Base-by-base conservation (phyloP, 352 stramenopile species). In the Phytophthora niederhauseri region DNA sequence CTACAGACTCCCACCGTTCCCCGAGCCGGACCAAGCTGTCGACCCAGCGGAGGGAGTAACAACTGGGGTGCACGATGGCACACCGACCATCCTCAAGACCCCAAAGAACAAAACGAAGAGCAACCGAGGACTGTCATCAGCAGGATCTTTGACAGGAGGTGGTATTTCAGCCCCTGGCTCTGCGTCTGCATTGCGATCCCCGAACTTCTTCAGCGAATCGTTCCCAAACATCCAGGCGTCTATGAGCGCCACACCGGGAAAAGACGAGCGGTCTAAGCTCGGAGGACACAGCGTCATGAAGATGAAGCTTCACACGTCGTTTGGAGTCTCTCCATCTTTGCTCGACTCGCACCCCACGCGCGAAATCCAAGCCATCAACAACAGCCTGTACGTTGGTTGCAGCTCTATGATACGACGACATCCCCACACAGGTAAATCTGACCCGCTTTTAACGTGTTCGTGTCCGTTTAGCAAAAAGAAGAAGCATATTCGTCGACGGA, bases 141-240 rank as follows among this genome's bases (percentile, higher is more conserved):
- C 69, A 31, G 62, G 63, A 24, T 76, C 68, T 22, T 70, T 70
- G 26, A 28, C 52, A 41, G 68, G 68, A 20, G 68, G 61, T 4
- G 61, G 66, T 17, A 82, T 65, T 67, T 78, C 72, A n/a, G 68
- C 51, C 31, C 73, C 78, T 3, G 82, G 73, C 1, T 84, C 76
- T 28, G 53, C 69, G 22, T 77, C 68, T 9, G 72, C 57, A 9
- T 57, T 66, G n/a, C 38, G 46, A 1, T 76, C 72, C 38, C 60
- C 64, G 8, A 66, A 28, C 12, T 53, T 79, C 45, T 64, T 88
- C 5, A 78, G 19, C 7, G 77, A 88, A 3, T 87, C 83, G 2
- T 94, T 96, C 24, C 88, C 88, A 0, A 94, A 93, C 38, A 93
- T 96, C 26, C 84, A 87, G 34, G 86, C 88, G 0, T 94, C 80